These are phyloP conservation scores for Aspergillus fumigatus DNA, from an alignment of 2,329 filamentous ascomycete genomes.

Conservation along the genomic window DNA sequence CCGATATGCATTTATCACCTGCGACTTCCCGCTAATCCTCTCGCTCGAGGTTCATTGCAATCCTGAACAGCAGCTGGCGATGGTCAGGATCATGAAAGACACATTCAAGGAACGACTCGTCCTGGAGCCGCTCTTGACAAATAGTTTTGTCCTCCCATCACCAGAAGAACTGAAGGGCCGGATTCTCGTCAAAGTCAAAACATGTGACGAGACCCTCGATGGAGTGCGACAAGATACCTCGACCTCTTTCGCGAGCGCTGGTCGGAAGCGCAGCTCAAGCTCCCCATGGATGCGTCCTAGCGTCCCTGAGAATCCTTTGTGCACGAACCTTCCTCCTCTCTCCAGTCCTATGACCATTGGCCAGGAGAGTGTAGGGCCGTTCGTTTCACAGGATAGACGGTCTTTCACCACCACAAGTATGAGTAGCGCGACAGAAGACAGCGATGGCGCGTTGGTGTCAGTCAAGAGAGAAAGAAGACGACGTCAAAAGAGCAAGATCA, in stretches of 20 bases:
- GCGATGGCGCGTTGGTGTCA: constrained; percentile 56
- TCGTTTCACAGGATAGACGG: constrained; percentile 48
- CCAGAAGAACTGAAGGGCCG: constrained; percentile 79
- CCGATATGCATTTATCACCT: constrained; percentile 86
- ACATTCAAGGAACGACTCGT: constrained; percentile 78
- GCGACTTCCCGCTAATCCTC: constrained; percentile 85
- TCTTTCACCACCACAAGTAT: constrained; percentile 52
- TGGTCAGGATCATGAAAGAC: constrained; percentile 85
- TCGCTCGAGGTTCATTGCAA: constrained; percentile 95
- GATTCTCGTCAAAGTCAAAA: constrained; percentile 93
- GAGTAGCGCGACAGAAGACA: constrained; percentile 68
- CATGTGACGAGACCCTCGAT: constrained; percentile 55
- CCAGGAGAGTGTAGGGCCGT: constrained; percentile 40
- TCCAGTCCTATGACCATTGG: constrained; percentile 52
- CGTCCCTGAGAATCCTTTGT: constrained; percentile 53
- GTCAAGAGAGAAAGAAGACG: constrained; percentile 55
- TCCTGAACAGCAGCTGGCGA: constrained; percentile 72
- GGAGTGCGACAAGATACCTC: constrained; percentile 41
- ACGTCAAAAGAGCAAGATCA: constrained; percentile 74
- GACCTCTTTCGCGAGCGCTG: constrained; percentile 32
- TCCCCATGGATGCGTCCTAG: constrained; percentile 67
- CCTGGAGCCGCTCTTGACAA: constrained; percentile 66
- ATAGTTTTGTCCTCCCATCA: constrained; percentile 67
- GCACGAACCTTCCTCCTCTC: constrained; percentile 46
- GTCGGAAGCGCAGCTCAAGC: constrained; percentile 65